These are phyloP conservation scores for Irpex rosettiformis DNA, from an alignment of 1,284 basidiomycete species.

Conservation along the genomic window DNA sequence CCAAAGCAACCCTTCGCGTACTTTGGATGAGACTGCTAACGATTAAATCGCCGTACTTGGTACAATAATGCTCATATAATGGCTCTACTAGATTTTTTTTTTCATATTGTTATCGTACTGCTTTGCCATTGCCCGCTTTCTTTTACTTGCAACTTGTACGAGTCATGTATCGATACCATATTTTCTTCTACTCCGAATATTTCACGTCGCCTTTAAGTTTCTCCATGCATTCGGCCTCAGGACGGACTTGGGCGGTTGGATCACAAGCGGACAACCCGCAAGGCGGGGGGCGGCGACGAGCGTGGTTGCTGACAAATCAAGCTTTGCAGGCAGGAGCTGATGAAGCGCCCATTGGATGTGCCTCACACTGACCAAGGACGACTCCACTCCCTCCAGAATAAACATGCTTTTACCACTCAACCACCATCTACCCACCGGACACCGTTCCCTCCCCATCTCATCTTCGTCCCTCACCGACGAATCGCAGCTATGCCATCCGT, in stretches of 20 bases:
- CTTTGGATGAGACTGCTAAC: background rate
- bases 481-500: constrained; percentile 49
- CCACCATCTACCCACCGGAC: background rate
- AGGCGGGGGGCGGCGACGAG: background rate
- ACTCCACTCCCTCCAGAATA: background rate
- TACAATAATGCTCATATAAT: background rate
- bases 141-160: background rate
- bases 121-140: background rate
- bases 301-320: background rate
- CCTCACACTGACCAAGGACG: background rate
- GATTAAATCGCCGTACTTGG: background rate
- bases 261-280: background rate
- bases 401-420: background rate
- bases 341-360: background rate
- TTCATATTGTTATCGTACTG: background rate
- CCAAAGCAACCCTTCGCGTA: background rate
- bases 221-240: background rate
- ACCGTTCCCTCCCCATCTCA: constrained; percentile 1
- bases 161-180: background rate
- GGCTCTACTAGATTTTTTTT: background rate
- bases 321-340: background rate
- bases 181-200: too few species aligned
- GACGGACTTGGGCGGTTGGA: background rate
- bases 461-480: background rate
- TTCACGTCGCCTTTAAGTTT: background rate